These are phyloP conservation scores for Acacia confusa DNA, from an alignment of 306 rosid genomes.

Conservation along the genomic window DNA sequence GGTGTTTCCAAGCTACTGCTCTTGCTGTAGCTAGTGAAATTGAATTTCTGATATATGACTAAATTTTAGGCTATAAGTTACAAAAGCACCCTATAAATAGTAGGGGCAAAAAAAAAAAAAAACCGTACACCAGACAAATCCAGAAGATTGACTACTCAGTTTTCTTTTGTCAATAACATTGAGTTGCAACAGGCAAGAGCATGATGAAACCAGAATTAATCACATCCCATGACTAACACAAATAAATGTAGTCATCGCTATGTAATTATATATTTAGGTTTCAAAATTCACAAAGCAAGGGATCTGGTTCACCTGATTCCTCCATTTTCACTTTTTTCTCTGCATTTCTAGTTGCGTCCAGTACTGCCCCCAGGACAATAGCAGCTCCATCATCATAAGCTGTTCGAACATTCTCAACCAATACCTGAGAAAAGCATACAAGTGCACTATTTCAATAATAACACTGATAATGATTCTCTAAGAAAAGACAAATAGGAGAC, in stretches of 20 bases:
- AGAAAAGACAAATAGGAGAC: not conserved
- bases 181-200: constrained; percentile 7
- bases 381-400: constrained; percentile 75
- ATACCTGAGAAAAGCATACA: constrained; percentile 50
- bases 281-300: constrained; percentile 17
- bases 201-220: constrained; percentile 1
- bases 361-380: constrained; percentile 62
- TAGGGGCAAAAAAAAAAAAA: not conserved
- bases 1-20: not conserved
- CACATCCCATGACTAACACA: not conserved
- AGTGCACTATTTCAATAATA: not conserved
- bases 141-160: not conserved
- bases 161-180: not conserved
- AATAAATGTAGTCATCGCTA: constrained; percentile 1
- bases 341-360: constrained; percentile 65
- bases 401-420: constrained; percentile 73
- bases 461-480: constrained; percentile 19
- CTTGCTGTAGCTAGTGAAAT: not conserved
- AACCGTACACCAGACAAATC: not conserved
- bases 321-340: constrained; percentile 69
- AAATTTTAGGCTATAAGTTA: not conserved
- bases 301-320: constrained; percentile 57
- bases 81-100: not conserved
- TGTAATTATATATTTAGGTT: not conserved
- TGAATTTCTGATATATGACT: not conserved